A percentile compares a stretch with the other conserved stretches of the same genome.
These are phyloP conservation scores for Naganishia vaughanmartiniae DNA, from an alignment of 768 basidiomycete species.

Conservation along the genomic window DNA sequence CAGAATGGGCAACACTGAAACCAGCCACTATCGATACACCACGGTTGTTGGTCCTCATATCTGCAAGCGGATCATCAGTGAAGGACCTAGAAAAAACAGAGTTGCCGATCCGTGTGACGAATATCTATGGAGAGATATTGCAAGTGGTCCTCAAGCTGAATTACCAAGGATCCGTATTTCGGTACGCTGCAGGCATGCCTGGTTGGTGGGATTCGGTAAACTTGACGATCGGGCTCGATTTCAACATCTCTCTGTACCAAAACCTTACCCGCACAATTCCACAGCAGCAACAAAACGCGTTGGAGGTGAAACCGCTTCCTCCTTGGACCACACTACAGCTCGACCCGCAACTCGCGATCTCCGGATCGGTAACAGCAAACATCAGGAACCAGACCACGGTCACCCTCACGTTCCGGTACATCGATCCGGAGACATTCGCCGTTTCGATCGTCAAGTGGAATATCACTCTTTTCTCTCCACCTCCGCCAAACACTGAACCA, in stretches of 20 bases:
- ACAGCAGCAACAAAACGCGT: background rate
- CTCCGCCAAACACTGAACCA: too few species aligned
- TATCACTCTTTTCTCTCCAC: slow-evolving; percentile 3
- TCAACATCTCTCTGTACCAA: background rate
- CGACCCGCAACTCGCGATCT: background rate
- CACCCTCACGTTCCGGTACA: background rate
- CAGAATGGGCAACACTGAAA: background rate
- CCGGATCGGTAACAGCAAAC: background rate
- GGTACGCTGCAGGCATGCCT: background rate
- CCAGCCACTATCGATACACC: background rate
- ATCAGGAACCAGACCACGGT: background rate
- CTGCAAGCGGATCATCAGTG: too few species aligned
- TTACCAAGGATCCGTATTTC: slow-evolving; percentile 6
- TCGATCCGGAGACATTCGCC: slow-evolving; percentile 13
- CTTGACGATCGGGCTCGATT: background rate
- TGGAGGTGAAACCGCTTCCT: background rate
- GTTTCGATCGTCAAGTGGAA: background rate
- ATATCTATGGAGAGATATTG: slow-evolving; percentile 2
- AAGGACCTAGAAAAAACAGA: background rate
- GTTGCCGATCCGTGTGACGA: background rate
- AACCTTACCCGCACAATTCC: background rate
- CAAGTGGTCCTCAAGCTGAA: background rate
- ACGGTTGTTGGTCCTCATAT: background rate
- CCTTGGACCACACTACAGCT: background rate
- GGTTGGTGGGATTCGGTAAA: background rate